Evolutionary conservation across 73 alveolate genomes (phyloP).

Genomic region (Durusdinium trenchii): DNA sequence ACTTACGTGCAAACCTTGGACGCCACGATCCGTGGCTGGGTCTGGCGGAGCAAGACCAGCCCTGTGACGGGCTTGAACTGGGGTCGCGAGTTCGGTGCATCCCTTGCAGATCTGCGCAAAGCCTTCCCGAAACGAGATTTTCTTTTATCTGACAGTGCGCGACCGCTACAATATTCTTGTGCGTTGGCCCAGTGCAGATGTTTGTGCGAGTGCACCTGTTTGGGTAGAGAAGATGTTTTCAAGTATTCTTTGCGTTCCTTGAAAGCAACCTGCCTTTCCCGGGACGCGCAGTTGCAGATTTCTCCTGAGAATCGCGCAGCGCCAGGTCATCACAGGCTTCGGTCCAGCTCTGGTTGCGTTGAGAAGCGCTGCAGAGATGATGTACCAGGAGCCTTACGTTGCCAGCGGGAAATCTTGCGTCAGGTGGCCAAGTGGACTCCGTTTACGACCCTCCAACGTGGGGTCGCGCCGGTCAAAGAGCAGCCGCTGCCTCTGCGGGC

Average conservation of each 20-base stretch:
- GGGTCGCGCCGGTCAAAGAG: background rate
- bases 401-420: background rate
- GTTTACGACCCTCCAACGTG: background rate
- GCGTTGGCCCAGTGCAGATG: slow-evolving; percentile 21
- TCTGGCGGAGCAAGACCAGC: slow-evolving; percentile 7
- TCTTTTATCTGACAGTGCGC: background rate
- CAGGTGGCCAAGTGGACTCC: background rate
- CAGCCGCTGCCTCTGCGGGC: background rate
- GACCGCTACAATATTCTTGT: background rate
- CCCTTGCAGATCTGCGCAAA: background rate
- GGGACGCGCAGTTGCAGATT: background rate
- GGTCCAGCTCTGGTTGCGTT: background rate
- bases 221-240: background rate
- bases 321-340: background rate
- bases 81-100: background rate
- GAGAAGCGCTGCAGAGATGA: slow-evolving; percentile 5
- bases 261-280: background rate
- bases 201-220: background rate
- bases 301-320: background rate
- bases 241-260: background rate
- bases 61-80: slow-evolving; percentile 16
- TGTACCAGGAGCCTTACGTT: background rate
- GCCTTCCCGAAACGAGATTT: background rate
- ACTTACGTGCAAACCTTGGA: background rate
- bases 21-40: background rate